A percentile compares a stretch with the other conserved stretches of the same genome.
phyloP scores from a whole-genome alignment of 306 rosid genomes.

The Potentilla sterilis region DNA sequence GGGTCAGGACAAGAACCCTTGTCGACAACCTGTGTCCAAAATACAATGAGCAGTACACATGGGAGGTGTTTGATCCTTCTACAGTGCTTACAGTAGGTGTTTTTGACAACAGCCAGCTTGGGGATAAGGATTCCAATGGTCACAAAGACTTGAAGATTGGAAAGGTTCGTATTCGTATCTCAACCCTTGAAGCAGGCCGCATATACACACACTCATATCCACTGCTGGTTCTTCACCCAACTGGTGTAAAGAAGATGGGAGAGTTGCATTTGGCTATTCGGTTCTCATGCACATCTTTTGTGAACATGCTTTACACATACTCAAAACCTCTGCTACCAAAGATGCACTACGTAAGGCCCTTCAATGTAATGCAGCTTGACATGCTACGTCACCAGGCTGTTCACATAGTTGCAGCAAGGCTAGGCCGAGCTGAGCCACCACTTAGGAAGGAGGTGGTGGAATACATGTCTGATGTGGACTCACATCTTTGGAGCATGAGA shows the following conservation, averaged over 20 bases:
- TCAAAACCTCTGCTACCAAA: slow-evolving; percentile 47
- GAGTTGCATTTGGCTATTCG: slow-evolving; percentile 53
- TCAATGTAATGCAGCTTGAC: slow-evolving; percentile 41
- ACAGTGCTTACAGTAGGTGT: slow-evolving; percentile 49
- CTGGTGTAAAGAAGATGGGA: slow-evolving; percentile 53
- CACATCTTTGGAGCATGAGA: slow-evolving; percentile 57
- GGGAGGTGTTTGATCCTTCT: slow-evolving; percentile 61
- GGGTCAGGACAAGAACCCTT: slow-evolving; percentile 51
- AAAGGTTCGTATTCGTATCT: slow-evolving; percentile 47
- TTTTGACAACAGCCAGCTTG: slow-evolving; percentile 50
- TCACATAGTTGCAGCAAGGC: slow-evolving; percentile 45
- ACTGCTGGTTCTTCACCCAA: slow-evolving; percentile 43
- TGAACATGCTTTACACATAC: slow-evolving; percentile 44
- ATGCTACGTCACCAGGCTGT: slow-evolving; percentile 53
- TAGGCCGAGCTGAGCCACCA: slow-evolving; percentile 52
- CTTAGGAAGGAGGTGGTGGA: slow-evolving; percentile 49
- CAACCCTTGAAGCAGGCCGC: slow-evolving; percentile 51
- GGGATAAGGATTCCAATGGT: slow-evolving; percentile 35
- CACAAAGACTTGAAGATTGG: slow-evolving; percentile 45
- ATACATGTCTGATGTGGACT: slow-evolving; percentile 59
- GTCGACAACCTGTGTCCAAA: slow-evolving; percentile 39
- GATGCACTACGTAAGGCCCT: slow-evolving; percentile 52
- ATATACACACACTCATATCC: slow-evolving; percentile 55
- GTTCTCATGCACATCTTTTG: slow-evolving; percentile 48
- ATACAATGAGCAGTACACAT: slow-evolving; percentile 55